Evolutionary conservation across 2,329 filamentous ascomycete genomes (phyloP), one percentile per base, ranked within the genome.

Genomic region (Scleromitrula shiraiana): DNA sequence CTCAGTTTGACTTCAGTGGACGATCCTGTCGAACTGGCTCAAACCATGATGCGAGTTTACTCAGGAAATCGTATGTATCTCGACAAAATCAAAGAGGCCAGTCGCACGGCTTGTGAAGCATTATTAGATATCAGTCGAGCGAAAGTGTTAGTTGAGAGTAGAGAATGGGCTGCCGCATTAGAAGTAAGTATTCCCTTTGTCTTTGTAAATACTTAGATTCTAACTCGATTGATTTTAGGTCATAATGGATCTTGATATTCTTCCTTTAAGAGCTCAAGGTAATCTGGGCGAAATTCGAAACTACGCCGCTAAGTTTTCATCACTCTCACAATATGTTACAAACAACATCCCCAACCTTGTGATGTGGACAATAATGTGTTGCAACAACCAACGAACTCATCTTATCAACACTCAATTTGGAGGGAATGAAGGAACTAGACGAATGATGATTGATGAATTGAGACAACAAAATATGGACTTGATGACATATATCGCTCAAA

Each of bases 341-440:
- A 83, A 88, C 64, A 95, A 93, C 61, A 82, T 96, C 59, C 91
- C 91, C 15, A 88, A 91, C 66, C 74, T 97, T 53, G 77, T 98
- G 54, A 84, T 95, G 70, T 97, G 93, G 93, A 88, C 88, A 41
- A 88, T 98, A 56, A 77, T 84, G 35, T 89, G 86, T 69, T 94
- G 90, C 67, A 83, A 84, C 41, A 78, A 82, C 49, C 84, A 95
- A 67, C 79, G 87, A 53, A 82, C 85, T 58, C 72, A 82, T 52
- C 74, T 94, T 39, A 75, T 77, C 48, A 76, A 74, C 50, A 82
- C 83, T 23, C 78, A 83, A 58, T 96, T 85, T 66, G 88, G 84
- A 57, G 83, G 79, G 54, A 83, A 84, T 66, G 80, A 82, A 61
- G 77, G 77, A 48, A 83, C 75, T 55, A 73, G 75, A 62, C 74